These are phyloP conservation scores for Fusarium aywerte DNA, from an alignment of 2,329 filamentous ascomycete species.

Conservation along the genomic window DNA sequence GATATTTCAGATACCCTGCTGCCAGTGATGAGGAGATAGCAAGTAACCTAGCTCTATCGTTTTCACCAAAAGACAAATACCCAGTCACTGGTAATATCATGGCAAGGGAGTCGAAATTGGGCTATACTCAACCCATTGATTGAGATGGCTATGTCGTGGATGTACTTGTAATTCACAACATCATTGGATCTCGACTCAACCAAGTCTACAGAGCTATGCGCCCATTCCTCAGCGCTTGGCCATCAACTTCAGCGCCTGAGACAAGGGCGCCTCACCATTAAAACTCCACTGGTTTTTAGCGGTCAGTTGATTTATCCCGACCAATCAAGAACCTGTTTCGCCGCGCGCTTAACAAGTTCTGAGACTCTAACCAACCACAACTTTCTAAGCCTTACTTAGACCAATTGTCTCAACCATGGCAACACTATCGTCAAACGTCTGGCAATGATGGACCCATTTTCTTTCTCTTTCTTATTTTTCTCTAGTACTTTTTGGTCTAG, in stretches of 20 bases:
- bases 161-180: neutral
- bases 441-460: constrained; percentile 7
- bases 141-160: neutral
- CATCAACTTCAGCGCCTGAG: constrained; percentile 7
- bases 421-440: constrained; percentile 29
- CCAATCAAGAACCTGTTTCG: constrained; percentile 37
- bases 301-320: neutral
- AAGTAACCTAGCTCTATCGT: neutral
- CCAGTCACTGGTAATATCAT: neutral
- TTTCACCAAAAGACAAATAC: neutral
- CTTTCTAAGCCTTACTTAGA: constrained; percentile 3
- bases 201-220: constrained; percentile 10
- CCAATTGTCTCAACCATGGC: constrained; percentile 21
- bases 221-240: constrained; percentile 25
- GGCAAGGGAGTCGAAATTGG: neutral
- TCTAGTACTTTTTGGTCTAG: neutral
- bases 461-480: neutral
- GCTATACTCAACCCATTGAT: neutral
- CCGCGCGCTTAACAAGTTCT: constrained; percentile 42
- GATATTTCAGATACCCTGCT: neutral
- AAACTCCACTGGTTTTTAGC: constrained; percentile 20
- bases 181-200: constrained; percentile 11
- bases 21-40: neutral
- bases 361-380: constrained; percentile 41
- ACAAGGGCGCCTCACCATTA: constrained; percentile 1